Base-by-base conservation (phyloP, 441 rosid genomes). In the Jatropha multifida region DNA sequence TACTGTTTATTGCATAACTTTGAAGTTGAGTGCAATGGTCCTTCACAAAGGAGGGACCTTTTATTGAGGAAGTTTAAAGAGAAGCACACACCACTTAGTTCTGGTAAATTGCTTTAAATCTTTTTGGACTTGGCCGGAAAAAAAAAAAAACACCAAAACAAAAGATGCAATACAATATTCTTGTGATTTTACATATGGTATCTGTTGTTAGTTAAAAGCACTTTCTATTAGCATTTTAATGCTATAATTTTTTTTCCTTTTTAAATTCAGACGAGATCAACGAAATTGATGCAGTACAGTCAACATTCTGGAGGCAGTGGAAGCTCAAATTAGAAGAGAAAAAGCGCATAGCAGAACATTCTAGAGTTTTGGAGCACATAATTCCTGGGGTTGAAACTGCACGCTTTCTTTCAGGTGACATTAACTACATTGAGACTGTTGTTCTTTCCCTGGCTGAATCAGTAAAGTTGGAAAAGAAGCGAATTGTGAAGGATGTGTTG, bases 261-360 rank as follows among this genome's bases (percentile, higher is more conserved):
- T 65, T 84, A 74, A 79, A 69, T 74, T 74, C 88, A 96, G 98
- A 92, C 87, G 97, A 87, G 77, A 85, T 94, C 82, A 86, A 83
- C 77, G 84, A 88, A 85, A 89, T 96, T 63, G 94, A 91, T 79
- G 84, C 86, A 83, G 93, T 86, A 69, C 97, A 92, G 26, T 91
- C 98, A 73, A 89, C 94, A 55, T 96, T 96, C 81, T 94, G 99
- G 99, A 89, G 88, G 83, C 95, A 96, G 48, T 96, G 99, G 99
- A 94, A 96, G 82, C 81, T 89, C 78, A 92, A 94, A 81, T 83
- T 96, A 81, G 99, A 94, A 86, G 97, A 89, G 69, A 92, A 93
- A 82, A 92, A 87, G 86, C 81, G 69, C 73, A 83, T 82, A 74
- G 91, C 99, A 0, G 98, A 92, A 77, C 96, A 77, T 73, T 90